Conservation (phyloP, 495 filamentous ascomycete species). For the Pseudoneurospora amorphoporcata region DNA sequence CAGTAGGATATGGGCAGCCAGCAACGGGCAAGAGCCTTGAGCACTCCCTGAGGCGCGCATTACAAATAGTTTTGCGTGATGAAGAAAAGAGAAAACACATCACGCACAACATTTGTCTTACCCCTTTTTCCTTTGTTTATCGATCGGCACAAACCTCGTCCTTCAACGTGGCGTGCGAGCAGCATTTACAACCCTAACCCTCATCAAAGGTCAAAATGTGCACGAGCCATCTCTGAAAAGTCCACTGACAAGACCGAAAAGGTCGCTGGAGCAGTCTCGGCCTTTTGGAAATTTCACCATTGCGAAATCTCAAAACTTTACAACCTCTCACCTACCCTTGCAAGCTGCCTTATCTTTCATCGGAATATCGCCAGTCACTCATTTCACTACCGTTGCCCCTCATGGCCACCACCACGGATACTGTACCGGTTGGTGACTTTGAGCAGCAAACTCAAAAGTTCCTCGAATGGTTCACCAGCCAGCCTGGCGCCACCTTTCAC, state of each 20-base stretch:
- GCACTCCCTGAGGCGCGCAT: background rate
- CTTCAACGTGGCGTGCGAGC: background rate
- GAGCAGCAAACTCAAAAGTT: slow-evolving; percentile 25
- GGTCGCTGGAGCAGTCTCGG: background rate
- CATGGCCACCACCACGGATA: background rate
- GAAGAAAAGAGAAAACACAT: background rate
- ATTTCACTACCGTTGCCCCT: background rate
- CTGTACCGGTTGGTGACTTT: slow-evolving; percentile 13
- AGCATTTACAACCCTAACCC: background rate
- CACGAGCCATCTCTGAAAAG: background rate
- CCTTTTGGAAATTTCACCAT: background rate
- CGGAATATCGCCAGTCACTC: background rate
- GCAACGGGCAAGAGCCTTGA: background rate
- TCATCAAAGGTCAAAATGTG: background rate
- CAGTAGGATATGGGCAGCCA: background rate
- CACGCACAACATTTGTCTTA: background rate
- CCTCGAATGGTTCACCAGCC: slow-evolving; percentile 32
- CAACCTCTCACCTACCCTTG: background rate
- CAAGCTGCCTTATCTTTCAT: background rate
- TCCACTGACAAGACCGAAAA: background rate
- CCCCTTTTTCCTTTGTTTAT: background rate
- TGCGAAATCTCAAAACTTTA: background rate
- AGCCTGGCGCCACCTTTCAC: slow-evolving; percentile 38
- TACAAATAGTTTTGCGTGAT: too few species aligned
- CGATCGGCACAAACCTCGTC: background rate